Base-by-base conservation (phyloP, 192 early-diverging fungal species). In the Helicostylum pulchrum region DNA sequence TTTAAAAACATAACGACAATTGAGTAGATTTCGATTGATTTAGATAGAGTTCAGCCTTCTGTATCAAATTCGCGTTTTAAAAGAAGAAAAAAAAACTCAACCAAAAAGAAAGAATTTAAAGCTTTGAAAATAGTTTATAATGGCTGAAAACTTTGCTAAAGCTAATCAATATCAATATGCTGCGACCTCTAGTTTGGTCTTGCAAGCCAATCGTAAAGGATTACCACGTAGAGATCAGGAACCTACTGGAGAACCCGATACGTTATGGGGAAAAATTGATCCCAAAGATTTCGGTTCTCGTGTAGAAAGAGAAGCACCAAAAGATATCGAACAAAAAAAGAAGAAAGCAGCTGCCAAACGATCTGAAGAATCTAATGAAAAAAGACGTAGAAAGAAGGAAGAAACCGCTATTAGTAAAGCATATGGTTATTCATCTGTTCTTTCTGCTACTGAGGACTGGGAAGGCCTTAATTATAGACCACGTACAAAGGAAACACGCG, bases 101-200 rank as follows among this genome's bases (percentile, higher is more conserved):
- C 26, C 26, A 26, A 26, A 26, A 26, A 26, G 26, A 26, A 26
- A 26, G 26, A 26, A 39, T 3, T 9, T 10, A 39, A 39, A 39
- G 36, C 26, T 26, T 26, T 26, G 26, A 26, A 26, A 39, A 39
- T 39, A 39, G 36, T 39, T 39, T 39, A 58, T 21, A 34, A 87
- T 87, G 86, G 86, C 86, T 36, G 86, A 87, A 61, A 81, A 86
- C 59, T 70, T 83, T 71, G 86, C 86, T 50, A 80, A 81, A 59
- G 81, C 80, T 42, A 80, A 81, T 71, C 86, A 87, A 68, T 92
- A 90, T 75, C 88, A 88, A 69, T 92, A 91, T 72, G 84, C 94
- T 6, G 92, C 92, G 15, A 97, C 92, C 74, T 88, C 93, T n/a
- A 99, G 96, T 83, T 81, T 98, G 61, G 97, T 99, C 4, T 85